Base-by-base conservation (phyloP, 768 basidiomycete genomes). In the Lactarius trivialis region DNA sequence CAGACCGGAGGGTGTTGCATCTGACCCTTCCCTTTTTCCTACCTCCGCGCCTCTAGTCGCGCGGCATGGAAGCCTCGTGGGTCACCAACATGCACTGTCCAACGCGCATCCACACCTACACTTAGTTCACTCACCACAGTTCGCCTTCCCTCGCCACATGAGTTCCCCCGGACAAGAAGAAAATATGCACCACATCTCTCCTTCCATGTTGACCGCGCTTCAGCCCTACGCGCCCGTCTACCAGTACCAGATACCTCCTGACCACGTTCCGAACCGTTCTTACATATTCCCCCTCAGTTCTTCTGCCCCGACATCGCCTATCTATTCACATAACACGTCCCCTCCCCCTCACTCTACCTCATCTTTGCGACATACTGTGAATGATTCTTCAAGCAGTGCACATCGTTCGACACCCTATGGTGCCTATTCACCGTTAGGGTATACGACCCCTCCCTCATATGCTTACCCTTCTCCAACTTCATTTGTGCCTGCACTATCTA, bases 391-490 rank as follows among this genome's bases (percentile, higher is more conserved):
- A 1, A 53, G 63, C 21, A 63, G 64, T 12, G 43, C 63, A 9
- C 66, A 64, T 17, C 65, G 56, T 57, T 58, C 68, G 30, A 45
- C 61, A 28, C 62, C 67, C 6, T 71, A 70, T 50, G 51, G 67
- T 51, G 62, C 68, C 7, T 65, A 71, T 61, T 60, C 70, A 56
- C 55, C 70, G 65, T 24, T 69, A 28, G 68, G 63, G 3, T 75
- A 72, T 61, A 41, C 74, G 36, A 72, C 71, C 0, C 68, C 71
- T 24, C 67, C 75, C 4, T 70, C 74, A 3, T 82, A 76, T 65
- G 45, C 71, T 14, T 81, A 78, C 63, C 70, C 73, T 12, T 67
- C 75, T 0, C 76, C 74, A 8, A 69, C 73, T 0, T 77, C 75
- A n/a, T 66, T 51, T 50, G 60, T 59, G 53, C 72, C 74, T 0